A percentile compares a stretch with the other conserved stretches of the same genome.
Conservation (phyloP, 2,329 filamentous ascomycete species). For the Pyrenophora seminiperda region DNA sequence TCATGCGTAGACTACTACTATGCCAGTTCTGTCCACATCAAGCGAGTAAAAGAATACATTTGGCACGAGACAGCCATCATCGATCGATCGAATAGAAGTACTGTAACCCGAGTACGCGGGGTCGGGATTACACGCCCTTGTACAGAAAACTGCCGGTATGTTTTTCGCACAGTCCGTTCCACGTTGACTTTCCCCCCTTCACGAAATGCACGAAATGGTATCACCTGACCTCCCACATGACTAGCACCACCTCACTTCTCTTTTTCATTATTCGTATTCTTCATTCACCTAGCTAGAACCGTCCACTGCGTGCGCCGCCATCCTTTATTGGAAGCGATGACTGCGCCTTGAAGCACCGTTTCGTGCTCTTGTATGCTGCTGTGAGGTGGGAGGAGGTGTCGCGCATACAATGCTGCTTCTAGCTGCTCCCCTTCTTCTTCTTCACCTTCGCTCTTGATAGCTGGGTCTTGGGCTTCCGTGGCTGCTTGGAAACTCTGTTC, state of each 20-base stretch:
- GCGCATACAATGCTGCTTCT: constrained; percentile 29
- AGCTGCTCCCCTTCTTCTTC: constrained; percentile 5
- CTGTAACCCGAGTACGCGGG: too few relatives aligned
- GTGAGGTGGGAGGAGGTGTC: constrained; percentile 35
- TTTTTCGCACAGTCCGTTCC: too few relatives aligned
- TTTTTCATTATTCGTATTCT: neutral
- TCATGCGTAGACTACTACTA: too few relatives aligned
- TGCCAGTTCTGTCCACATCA: too few relatives aligned
- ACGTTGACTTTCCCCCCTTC: too few relatives aligned
- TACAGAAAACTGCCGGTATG: too few relatives aligned
- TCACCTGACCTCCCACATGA: too few relatives aligned
- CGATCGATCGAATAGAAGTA: too few relatives aligned
- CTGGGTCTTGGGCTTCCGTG: constrained; percentile 17
- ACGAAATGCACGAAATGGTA: too few relatives aligned
- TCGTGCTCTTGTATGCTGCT: constrained; percentile 24
- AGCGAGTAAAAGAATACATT: too few relatives aligned
- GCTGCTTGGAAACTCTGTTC: constrained; percentile 9
- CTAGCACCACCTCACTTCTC: neutral
- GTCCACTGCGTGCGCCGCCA: constrained; percentile 47
- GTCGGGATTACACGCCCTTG: too few relatives aligned
- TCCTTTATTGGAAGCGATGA: constrained; percentile 37
- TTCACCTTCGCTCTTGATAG: constrained; percentile 7
- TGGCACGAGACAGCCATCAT: too few relatives aligned
- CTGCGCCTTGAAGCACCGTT: constrained; percentile 28
- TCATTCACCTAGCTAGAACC: constrained; percentile 36